Percentiles rank a stretch among this genome's conserved stretches.
Evolutionary conservation across 257 asterid genomes (phyloP).

Genomic region (Cordia subcordata): DNA sequence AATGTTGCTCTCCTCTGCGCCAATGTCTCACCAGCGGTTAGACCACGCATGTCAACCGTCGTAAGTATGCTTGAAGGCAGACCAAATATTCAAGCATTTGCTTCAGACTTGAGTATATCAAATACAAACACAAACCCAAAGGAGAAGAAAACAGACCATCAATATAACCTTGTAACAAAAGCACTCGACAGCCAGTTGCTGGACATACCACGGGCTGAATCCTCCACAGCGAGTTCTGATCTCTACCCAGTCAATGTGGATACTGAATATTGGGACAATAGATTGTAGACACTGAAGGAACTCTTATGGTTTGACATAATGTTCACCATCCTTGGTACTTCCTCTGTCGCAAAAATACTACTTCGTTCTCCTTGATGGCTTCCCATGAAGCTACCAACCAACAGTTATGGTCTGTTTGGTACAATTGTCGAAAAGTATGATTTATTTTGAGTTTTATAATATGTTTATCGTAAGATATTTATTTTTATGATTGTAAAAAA

Average conservation of each 20-base stretch:
- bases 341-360: background rate
- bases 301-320: too few species aligned
- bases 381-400: too few species aligned
- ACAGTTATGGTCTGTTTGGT: too few species aligned
- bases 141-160: background rate
- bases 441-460: too few species aligned
- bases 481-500: too few species aligned
- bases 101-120: conserved; percentile 11
- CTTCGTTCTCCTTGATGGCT: background rate
- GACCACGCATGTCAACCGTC: conserved; percentile 61
- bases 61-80: conserved; percentile 63
- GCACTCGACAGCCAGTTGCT: conserved; percentile 7
- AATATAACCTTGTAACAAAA: background rate
- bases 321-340: background rate
- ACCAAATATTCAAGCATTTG: conserved; percentile 13
- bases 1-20: conserved; percentile 54
- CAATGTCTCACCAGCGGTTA: conserved; percentile 26
- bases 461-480: too few species aligned
- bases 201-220: conserved; percentile 42
- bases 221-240: conserved; percentile 37
- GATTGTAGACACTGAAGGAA: background rate
- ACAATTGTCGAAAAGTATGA: too few species aligned
- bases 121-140: background rate
- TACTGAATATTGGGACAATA: conserved; percentile 11
- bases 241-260: conserved; percentile 39